phyloP scores from a whole-genome alignment of 1,284 basidiomycete genomes.

The Trichosporon asahii region DNA sequence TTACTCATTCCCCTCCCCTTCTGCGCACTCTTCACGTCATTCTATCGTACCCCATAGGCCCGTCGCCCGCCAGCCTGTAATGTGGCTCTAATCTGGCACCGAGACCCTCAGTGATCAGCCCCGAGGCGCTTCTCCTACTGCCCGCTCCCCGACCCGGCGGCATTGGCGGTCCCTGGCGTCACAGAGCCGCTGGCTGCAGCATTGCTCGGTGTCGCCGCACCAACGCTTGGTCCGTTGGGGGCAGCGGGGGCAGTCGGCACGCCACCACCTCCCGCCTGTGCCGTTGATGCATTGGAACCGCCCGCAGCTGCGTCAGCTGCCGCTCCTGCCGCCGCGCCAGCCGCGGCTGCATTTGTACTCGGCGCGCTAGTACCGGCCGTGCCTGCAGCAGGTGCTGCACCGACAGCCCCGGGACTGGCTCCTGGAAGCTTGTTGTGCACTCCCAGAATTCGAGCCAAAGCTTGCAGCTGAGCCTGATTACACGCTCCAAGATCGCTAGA shows the following conservation, averaged over 20 bases:
- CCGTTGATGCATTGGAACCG: neutral
- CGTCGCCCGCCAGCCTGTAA: neutral
- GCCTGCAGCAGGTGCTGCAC: neutral
- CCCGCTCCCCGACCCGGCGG: neutral
- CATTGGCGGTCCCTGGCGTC: neutral
- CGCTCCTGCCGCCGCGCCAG: neutral
- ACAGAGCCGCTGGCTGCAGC: neutral
- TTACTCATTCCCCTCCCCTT: neutral
- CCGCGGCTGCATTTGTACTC: neutral
- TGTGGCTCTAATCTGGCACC: neutral
- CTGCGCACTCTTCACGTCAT: constrained; percentile 1
- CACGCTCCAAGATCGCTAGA: constrained; percentile 30
- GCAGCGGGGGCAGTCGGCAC: neutral
- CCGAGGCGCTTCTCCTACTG: neutral
- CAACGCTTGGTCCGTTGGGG: neutral
- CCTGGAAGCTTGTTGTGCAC: constrained; percentile 26
- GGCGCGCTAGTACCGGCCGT: neutral
- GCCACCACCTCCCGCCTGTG: neutral
- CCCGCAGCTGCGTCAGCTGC: neutral
- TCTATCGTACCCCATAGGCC: neutral
- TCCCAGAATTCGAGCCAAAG: constrained; percentile 38
- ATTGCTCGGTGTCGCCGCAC: neutral
- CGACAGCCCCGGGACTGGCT: neutral
- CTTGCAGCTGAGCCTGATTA: constrained; percentile 32
- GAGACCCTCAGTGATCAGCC: neutral